Evolutionary conservation across 352 stramenopile species (phyloP), one percentile per base, ranked within the genome.

Genomic region (Globisporangium camurandrum): DNA sequence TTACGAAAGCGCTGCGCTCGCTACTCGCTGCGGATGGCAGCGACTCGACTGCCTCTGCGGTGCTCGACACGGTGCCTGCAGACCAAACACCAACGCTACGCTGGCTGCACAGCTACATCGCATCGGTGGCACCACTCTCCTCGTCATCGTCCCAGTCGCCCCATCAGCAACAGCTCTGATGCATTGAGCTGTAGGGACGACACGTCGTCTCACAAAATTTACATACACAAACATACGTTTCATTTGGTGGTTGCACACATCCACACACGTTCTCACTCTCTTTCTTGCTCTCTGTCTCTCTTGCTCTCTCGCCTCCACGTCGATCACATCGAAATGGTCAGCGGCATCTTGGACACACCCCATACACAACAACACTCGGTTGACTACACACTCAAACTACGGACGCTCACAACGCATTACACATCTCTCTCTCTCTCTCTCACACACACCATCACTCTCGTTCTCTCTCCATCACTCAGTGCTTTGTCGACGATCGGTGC

Each of bases 401-500:
- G 24, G 23, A 50, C 44, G 39, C 44, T 50, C 22, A 30, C 44
- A n/a, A 50, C 44, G 39, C 44, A 50, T 30, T 7, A 50, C 19
- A 50, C 44, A 39, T 19, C 26, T 47, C 45, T 33, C 37, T 38
- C 26, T 42, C 2, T 38, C 39, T 28, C n/a, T n/a, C n/a, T n/a
- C n/a, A 20, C 23, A 51, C 36, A 41, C 33, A 40, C 17, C 24
- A 17, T 48, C 37, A 14, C 17, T 41, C 30, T 34, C 30, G 9
- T 12, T 12, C 9, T 34, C 30, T 16, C 24, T n/a, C 8, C 14
- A 17, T 16, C 26, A 3, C 10, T 30, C 44, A 71, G 16, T 58
- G 51, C 37, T 59, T 60, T 34, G 24, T 59, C 39, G 77, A 83
- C 51, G 84, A 51, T 24, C 78, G 73, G 49, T 85, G 65, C 66